Evolutionary conservation across 768 basidiomycete species (phyloP), one percentile per base, ranked within the genome.

Genomic region (Leucocoprinus birnbaumii): DNA sequence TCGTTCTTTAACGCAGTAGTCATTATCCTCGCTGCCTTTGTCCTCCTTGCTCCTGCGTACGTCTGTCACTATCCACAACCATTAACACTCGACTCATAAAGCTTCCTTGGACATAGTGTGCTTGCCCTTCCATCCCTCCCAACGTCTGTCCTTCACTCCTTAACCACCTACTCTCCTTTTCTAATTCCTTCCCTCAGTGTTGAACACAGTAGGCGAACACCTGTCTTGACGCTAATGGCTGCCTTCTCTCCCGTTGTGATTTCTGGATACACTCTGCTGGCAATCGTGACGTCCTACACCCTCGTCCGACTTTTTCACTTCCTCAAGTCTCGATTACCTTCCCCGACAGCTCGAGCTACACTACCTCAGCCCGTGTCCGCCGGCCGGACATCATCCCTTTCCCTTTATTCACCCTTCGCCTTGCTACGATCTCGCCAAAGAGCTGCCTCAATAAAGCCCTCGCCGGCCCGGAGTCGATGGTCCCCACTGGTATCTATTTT

Each of bases 351-450:
- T 5, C 24, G 10, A 14, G 38, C 11, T 16, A 7, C 46, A 27
- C 24, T 55, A 13, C 53, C 53, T 10, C 46, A 55, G 21, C 53
- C 53, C 19, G 53, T 55, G 31, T 55, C 53, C 38, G 53, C 53
- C 41, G 46, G 53, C 31, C 53, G 45, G 53, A 41, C 46, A 19
- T 55, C 53, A 19, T 44, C 52, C 35, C 22, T 53, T 16, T 55
- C 53, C 45, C 16, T 55, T 3, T 48, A 27, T n/a, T 55, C 53
- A 1, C 53, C 46, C 16, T 41, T 55, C 18, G 47, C 53, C n/a
- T 26, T 48, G 7, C 22, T 54, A 10, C 53, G 46, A 25, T 13
- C 22, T n/a, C 46, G 53, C 4, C 53, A 40, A 18, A 55, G 48
- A 42, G 41, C 37, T n/a, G 19, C 18, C 25, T 40, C 34, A 14